Conservation (phyloP, 192 early-diverging fungal genomes). For the Chytriomyces hyalinus region DNA sequence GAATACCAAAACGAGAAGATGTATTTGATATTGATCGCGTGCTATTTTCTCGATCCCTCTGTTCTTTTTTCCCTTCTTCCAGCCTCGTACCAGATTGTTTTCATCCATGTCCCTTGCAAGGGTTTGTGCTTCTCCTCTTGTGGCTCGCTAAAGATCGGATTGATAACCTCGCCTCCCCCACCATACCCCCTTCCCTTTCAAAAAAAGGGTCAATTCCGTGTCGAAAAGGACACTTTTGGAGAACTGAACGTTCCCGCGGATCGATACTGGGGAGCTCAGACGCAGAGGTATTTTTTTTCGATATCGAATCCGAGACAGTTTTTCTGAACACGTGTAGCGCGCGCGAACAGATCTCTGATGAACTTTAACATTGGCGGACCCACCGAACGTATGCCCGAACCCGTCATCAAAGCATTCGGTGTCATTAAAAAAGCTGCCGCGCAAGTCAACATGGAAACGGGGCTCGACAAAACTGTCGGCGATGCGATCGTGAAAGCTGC, state of each 20-base stretch:
- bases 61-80: background rate
- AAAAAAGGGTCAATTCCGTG: conserved; percentile 35
- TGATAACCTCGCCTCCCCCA: background rate
- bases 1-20: background rate
- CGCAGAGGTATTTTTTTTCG: conserved; percentile 72
- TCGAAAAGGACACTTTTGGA: conserved; percentile 85
- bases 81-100: conserved; percentile 25
- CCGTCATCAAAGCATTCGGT: conserved; percentile 93
- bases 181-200: too few relatives aligned
- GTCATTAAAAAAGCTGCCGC: conserved; percentile 95
- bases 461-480: conserved; percentile 79
- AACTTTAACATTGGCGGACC: conserved; percentile 98
- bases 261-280: conserved; percentile 97
- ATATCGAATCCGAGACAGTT: background rate
- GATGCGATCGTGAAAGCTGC: conserved; percentile 75
- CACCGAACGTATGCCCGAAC: conserved; percentile 92
- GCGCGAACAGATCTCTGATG: conserved; percentile 70
- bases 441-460: conserved; percentile 90
- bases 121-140: background rate
- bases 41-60: background rate
- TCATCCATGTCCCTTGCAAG: conserved; percentile 24
- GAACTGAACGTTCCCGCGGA: conserved; percentile 93
- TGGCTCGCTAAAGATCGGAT: too few relatives aligned
- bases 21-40: background rate
- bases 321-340: too few relatives aligned